Conservation (phyloP, 2,329 filamentous ascomycete species). For the Aspergillus oerlinghausenensis region DNA sequence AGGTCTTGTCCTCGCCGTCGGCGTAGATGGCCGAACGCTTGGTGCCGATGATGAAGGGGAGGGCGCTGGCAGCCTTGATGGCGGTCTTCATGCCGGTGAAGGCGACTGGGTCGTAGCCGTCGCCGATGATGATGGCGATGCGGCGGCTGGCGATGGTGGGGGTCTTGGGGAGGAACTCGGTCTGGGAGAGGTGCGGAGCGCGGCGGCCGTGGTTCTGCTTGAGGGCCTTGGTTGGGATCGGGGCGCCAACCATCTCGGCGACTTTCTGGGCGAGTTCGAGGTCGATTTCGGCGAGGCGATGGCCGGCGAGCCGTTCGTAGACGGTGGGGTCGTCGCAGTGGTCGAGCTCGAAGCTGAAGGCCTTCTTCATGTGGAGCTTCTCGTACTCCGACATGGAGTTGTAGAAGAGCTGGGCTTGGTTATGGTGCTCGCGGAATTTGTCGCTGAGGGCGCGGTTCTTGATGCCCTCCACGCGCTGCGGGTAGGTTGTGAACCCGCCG, state of each 20-base stretch:
- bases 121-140: conserved; percentile 70
- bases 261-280: conserved; percentile 64
- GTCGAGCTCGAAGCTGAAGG: conserved; percentile 30
- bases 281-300: conserved; percentile 65
- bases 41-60: conserved; percentile 69
- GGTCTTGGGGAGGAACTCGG: conserved; percentile 59
- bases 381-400: not conserved
- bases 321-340: conserved; percentile 72
- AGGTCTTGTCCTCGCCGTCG: conserved; percentile 49
- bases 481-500: conserved; percentile 65
- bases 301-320: conserved; percentile 63
- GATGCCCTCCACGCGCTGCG: conserved; percentile 41
- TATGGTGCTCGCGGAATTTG: not conserved
- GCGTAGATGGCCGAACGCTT: conserved; percentile 63
- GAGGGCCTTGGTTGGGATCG: conserved; percentile 50
- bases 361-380: not conserved
- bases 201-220: conserved; percentile 64
- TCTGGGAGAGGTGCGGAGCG: conserved; percentile 58
- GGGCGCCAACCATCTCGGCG: conserved; percentile 66
- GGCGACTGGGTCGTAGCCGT: conserved; percentile 66
- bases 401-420: not conserved
- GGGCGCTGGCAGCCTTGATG: conserved; percentile 57
- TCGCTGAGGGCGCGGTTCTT: conserved; percentile 53
- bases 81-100: conserved; percentile 64
- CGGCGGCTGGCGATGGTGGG: conserved; percentile 67